These are phyloP conservation scores for Zea mays DNA, from an alignment of 176 grass and related monocot genomes.

Conservation along the genomic window DNA sequence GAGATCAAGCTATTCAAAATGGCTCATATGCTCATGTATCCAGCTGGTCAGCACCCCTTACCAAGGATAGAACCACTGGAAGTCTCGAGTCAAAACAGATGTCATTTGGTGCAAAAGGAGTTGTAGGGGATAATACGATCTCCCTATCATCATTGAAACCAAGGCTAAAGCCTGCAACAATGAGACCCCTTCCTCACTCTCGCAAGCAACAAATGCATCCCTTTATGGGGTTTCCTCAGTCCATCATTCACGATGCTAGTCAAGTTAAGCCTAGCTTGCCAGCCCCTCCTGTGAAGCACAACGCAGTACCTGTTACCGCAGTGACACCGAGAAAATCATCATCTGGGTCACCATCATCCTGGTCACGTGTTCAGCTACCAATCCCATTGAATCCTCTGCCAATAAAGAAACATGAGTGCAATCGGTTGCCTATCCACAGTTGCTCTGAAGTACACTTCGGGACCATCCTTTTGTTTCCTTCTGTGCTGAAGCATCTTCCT, in stretches of 20 bases:
- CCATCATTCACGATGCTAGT: constrained; percentile 31
- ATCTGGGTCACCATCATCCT: constrained; percentile 19
- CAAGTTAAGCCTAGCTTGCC: constrained; percentile 33
- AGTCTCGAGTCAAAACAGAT: constrained; percentile 30
- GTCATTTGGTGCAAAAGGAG: constrained; percentile 27
- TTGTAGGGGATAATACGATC: constrained; percentile 13
- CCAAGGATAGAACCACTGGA: constrained; percentile 38
- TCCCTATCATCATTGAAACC: constrained; percentile 16
- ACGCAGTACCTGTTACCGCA: constrained; percentile 14
- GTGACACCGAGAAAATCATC: constrained; percentile 47
- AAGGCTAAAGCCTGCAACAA: constrained; percentile 47
- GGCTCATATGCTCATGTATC: constrained; percentile 23
- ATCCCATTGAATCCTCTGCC: constrained; percentile 61
- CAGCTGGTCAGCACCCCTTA: constrained; percentile 50
- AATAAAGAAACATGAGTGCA: constrained; percentile 77
- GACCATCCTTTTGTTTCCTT: background rate
- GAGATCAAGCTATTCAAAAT: constrained; percentile 35
- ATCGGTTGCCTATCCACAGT: constrained; percentile 42
- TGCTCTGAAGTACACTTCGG: constrained; percentile 56
- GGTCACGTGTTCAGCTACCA: background rate
- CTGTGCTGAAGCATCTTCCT: constrained; percentile 18
- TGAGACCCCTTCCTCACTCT: constrained; percentile 64
- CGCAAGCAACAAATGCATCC: constrained; percentile 46
- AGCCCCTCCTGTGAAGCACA: constrained; percentile 45
- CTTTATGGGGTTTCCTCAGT: constrained; percentile 38